Base-by-base conservation (phyloP, 805 yeast species). In the Clavispora fructus region DNA sequence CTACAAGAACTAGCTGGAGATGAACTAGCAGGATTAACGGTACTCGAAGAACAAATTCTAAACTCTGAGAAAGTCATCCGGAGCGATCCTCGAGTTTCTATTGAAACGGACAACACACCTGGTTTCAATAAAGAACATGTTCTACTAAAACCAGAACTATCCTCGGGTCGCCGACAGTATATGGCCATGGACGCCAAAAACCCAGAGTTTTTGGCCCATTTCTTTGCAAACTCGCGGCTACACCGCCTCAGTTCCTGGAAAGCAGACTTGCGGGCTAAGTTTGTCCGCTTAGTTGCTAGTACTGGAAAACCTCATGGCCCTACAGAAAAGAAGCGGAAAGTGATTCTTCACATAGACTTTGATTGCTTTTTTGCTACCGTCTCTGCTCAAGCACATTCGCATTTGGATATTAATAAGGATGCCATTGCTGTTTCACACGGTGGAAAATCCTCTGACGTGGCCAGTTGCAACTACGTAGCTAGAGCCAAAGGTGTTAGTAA, bases 301-400 rank as follows among this genome's bases (percentile, higher is more conserved):
- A 57, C 56, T 8, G 55, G 53, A 30, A 52, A 53, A 41, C 28
- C 46, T 0, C 48, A 44, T 9, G 13, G 14, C 5, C 40, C 52
- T 16, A 17, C 11, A 33, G 7, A 33, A 17, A 54, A 45, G 46
- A 35, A 40, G 41, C 38, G 32, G 4, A 57, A 56, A 30, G 60
- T 75, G 1, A 77, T 91, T 9, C 60, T 91, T 45, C 97, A 92
- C 62, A 74, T 92, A 30, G 99, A 92, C 62, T 92, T 90, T 63
- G 99, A 92, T 62, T 89, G 96, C 53, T 92, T 94, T 58, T 92
- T 92, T 65, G 97, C 91, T 2, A 77, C 95, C 0, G 97, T 85
- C 0, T 86, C 97, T 0, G 77, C 87, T 3, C 65, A 82, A 45
- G 71, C 66, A 13, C 68, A 72, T 37, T 83, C 85, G 0, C 72